Base-by-base conservation (phyloP, 805 yeast genomes). In the Suhomyces faveliae region DNA sequence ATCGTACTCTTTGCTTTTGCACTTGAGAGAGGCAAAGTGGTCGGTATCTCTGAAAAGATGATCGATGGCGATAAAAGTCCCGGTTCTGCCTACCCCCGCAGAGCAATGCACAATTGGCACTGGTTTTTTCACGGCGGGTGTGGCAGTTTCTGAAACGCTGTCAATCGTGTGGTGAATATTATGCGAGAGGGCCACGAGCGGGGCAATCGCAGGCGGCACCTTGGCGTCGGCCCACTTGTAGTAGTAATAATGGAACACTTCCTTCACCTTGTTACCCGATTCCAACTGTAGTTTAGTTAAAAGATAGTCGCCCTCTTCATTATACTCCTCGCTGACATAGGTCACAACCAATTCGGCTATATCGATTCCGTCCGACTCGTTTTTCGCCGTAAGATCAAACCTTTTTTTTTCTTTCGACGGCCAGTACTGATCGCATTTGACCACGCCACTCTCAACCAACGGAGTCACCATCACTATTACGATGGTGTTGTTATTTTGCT, bases 71-170 rank as follows among this genome's bases (percentile, higher is more conserved):
- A 67, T 68, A 45, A 68, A 66, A 0, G 74, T 68, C 2, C 75
- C 76, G 0, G 98, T 89, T 49, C 99, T 74, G 15, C 99, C 99
- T 61, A 96, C 90, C 0, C 99, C 99, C 1, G 98, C 98, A 5
- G 96, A 89, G 61, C 99, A 92, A 66, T 92, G 98, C 9, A 62
- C 62, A 5, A 62, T 52, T 3, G 66, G 73, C 3, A 53, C 43
- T 1, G 58, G 55, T 29, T 15, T 33, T 43, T 11, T 38, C 48
- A 9, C 17, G 15, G 30, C 42, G 8, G 33, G 20, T 30, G n/a
- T 19, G 20, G 39, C 5, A n/a, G 39, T 4, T 5, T 15, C 39
- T n/a, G n/a, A n/a, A 29, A 29, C 15, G 17, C 2, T 13, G 6
- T 17, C 44, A 3, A 42, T 23, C 8, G 44, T 42, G 19, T 11